Base-by-base conservation (phyloP, 768 basidiomycete species). In the Russula ochroleuca region DNA sequence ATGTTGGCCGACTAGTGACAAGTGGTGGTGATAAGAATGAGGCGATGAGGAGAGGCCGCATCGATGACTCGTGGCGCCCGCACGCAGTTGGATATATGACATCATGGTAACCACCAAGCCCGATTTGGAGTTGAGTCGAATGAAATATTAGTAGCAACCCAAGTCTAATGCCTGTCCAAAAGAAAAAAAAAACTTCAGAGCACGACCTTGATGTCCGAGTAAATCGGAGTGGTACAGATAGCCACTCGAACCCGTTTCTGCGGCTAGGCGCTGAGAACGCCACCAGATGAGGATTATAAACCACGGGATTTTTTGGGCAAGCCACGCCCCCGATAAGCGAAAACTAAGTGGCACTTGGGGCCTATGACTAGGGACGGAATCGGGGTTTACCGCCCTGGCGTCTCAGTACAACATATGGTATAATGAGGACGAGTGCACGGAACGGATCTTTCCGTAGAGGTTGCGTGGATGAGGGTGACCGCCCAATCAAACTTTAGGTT, bases 401-500 rank as follows among this genome's bases (percentile, higher is more conserved):
- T 35, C 45, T 40, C 52, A 55, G 11, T 28, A 48, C 25, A 52
- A n/a, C 37, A 64, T 64, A 54, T 45, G 33, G 57, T 59, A 48
- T 60, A 28, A 43, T 60, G 40, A 41, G 23, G 58, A 33, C 8
- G 33, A 54, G 9, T 31, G 58, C 21, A 49, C 15, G 52, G n/a
- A n/a, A n/a, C 38, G 43, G 31, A 35, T 58, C 40, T 60, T 49
- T 40, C 48, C 53, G 53, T 55, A n/a, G 28, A 56, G 47, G 54
- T 56, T 23, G 25, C 33, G 28, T 31, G 62, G 35, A 28, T 31
- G 49, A 33, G 17, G 45, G 11, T 43, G 47, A 47, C 45, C 54
- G 35, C 47, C 47, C 48, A 54, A 64, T 50, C 53, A 49, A 28
- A 54, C 41, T 47, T 54, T 53, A 55, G 53, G 57, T 38, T 25